phyloP scores from a whole-genome alignment of 1,284 basidiomycete species.

The Phaffia rhodozyma region DNA sequence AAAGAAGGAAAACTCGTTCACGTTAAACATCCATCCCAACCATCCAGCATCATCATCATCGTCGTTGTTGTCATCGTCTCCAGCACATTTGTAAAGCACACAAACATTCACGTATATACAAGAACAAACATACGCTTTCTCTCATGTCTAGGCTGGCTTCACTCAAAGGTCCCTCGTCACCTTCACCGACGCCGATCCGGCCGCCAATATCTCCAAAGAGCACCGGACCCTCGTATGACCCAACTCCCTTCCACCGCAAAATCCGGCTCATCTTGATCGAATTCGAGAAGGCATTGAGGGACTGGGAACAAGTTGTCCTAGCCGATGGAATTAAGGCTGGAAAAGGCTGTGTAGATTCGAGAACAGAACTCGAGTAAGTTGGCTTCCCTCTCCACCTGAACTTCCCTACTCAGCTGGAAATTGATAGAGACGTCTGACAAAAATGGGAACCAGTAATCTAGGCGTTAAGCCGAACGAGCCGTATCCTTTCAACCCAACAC shows the following conservation, averaged over 20 bases:
- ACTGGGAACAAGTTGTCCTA: conserved; percentile 61
- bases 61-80: conserved; percentile 34
- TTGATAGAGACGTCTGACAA: conserved; percentile 5
- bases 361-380: conserved; percentile 64
- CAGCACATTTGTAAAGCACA: no score
- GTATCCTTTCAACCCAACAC: conserved; percentile 42
- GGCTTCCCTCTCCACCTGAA: background rate
- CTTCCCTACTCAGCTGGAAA: background rate
- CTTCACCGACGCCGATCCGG: conserved; percentile 9
- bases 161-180: conserved; percentile 14
- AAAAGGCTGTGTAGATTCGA: conserved; percentile 50
- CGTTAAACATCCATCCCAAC: conserved; percentile 18
- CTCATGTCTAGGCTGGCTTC: conserved; percentile 17
- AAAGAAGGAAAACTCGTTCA: no score
- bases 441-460: conserved; percentile 45
- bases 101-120: no score
- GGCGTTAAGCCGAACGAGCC: conserved; percentile 42
- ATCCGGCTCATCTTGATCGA: conserved; percentile 11
- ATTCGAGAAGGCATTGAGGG: conserved; percentile 9
- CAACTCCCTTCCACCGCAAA: conserved; percentile 16
- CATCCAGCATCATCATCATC: conserved; percentile 46
- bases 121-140: background rate
- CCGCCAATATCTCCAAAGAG: background rate
- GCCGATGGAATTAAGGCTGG: conserved; percentile 58
- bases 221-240: background rate